phyloP scores from a whole-genome alignment of 2,329 filamentous ascomycete genomes.

The Aspergillus caelatus region DNA sequence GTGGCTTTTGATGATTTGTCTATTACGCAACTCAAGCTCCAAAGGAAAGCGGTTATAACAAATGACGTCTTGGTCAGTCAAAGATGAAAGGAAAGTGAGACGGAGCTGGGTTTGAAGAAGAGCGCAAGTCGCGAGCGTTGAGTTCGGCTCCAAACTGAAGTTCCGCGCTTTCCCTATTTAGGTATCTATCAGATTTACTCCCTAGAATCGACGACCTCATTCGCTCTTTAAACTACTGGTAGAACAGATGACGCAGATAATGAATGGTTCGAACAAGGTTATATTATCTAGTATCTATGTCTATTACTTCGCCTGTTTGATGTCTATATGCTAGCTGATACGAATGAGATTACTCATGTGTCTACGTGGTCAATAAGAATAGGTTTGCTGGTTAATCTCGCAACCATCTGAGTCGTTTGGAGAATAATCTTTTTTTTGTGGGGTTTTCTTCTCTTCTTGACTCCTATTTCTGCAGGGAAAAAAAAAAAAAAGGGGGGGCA shows the following conservation, averaged over 20 bases:
- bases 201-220: not conserved
- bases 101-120: constrained; percentile 7
- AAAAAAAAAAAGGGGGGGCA: not conserved
- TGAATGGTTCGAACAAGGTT: not conserved
- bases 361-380: not conserved
- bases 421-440: constrained; percentile 5
- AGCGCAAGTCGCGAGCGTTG: constrained; percentile 9
- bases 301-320: not conserved
- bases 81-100: not conserved
- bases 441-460: constrained; percentile 1
- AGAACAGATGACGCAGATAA: not conserved
- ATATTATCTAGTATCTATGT: constrained; percentile 8
- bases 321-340: not conserved
- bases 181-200: constrained; percentile 14
- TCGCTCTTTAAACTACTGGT: not conserved
- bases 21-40: not conserved
- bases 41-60: not conserved
- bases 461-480: not conserved
- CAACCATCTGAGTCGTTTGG: constrained; percentile 3
- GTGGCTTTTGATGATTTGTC: not conserved
- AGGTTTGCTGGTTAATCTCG: not conserved
- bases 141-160: constrained; percentile 14
- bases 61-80: not conserved
- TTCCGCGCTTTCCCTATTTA: constrained; percentile 26
- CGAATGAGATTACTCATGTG: not conserved